phyloP scores from a whole-genome alignment of 495 filamentous ascomycete species.

The Glarea lozoyensis region DNA sequence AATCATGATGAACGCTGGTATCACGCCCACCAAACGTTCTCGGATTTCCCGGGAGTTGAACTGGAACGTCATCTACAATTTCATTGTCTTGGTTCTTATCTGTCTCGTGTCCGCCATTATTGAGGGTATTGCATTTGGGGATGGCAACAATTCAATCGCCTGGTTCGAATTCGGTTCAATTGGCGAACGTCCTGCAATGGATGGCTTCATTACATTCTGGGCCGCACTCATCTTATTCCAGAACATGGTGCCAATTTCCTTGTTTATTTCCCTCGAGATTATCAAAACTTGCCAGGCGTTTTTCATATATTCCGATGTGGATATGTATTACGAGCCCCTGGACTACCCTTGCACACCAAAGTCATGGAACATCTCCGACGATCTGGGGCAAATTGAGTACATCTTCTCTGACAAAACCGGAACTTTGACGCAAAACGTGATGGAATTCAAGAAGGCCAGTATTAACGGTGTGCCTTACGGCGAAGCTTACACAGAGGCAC shows the following conservation, averaged over 20 bases:
- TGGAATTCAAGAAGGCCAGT: slow-evolving; percentile 99
- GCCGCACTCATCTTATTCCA: slow-evolving; percentile 91
- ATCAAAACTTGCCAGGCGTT: slow-evolving; percentile 86
- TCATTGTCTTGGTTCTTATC: slow-evolving; percentile 81
- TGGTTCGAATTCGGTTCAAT: slow-evolving; percentile 87
- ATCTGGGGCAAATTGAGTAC: slow-evolving; percentile 97
- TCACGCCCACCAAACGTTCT: slow-evolving; percentile 91
- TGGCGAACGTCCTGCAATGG: slow-evolving; percentile 63
- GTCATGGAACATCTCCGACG: slow-evolving; percentile 98
- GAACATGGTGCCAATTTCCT: slow-evolving; percentile 95
- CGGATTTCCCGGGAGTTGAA: slow-evolving; percentile 88
- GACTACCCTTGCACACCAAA: slow-evolving; percentile 95
- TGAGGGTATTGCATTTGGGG: slow-evolving; percentile 74
- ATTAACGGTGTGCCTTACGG: slow-evolving; percentile 93
- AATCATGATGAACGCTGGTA: slow-evolving; percentile 98
- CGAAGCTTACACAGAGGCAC: slow-evolving; percentile 94
- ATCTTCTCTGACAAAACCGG: slow-evolving; percentile 99
- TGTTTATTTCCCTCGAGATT: slow-evolving; percentile 97
- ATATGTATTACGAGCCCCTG: slow-evolving; percentile 93
- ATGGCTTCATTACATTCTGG: slow-evolving; percentile 95
- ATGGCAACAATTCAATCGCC: slow-evolving; percentile 60
- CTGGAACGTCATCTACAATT: slow-evolving; percentile 97
- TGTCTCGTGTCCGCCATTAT: slow-evolving; percentile 80
- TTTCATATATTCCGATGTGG: slow-evolving; percentile 93
- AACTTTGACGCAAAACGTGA: slow-evolving; percentile 96